Evolutionary conservation across 78 protist genomes (phyloP), one percentile per base, ranked within the genome.

Genomic region (Dictyostelium firmibasis): DNA sequence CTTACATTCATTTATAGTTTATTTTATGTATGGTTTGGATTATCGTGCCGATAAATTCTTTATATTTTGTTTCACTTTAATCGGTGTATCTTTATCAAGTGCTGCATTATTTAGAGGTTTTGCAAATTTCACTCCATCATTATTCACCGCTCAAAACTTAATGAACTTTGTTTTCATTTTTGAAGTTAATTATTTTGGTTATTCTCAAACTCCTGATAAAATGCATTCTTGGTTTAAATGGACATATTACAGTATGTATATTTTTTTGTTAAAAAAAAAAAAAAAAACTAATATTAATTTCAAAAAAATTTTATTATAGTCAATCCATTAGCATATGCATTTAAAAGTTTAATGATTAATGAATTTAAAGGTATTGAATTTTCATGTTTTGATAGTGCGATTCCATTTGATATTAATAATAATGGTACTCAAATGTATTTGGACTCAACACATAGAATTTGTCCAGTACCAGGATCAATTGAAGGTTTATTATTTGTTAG

Each of bases 141-240:
- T 91, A 31, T 91, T 81, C 13, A 64, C 74, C 1, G 86, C 85
- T 47, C 95, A 91, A 31, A 82, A 92, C 44, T 16, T 92, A n/a
- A 72, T 78, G 81, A 47, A 70, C 14, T 27, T 92, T 57, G 77
- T 67, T 36, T 50, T 83, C 38, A 84, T 92, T 20, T 84, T 91
- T 33, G 60, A 84, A 47, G 31, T 92, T 0, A 79, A 57, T 44
- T 91, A 13, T 77, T 14, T 87, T 81, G 29, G 33, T 76, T 44
- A 25, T 25, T n/a, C 82, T 69, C 72, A 84, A 87, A 86, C 95
- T 4, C 78, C 83, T 25, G 79, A 29, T 13, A 81, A 91, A 78
- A 81, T 91, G 95, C 95, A 91, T 27, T 81, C 88, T 35, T 91
- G 88, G 88, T 82, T 87, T 69, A 44, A 53, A 62, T 87, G 93